A percentile compares a stretch with the other conserved stretches of the same genome.
Conservation (phyloP, 768 basidiomycete genomes). For the Erythrobasidium yunnanense region DNA sequence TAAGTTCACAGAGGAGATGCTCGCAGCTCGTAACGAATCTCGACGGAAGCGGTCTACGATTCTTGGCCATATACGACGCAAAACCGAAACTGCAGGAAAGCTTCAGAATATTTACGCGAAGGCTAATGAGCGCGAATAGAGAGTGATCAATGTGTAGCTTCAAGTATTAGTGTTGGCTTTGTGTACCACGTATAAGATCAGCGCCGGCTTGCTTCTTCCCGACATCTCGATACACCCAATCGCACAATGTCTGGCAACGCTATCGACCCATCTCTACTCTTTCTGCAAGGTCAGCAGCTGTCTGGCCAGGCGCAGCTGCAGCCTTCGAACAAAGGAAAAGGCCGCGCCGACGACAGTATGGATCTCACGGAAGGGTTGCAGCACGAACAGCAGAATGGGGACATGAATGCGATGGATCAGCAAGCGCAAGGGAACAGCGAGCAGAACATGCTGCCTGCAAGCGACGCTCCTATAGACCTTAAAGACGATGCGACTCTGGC, state of each 20-base stretch:
- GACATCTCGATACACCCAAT: not conserved
- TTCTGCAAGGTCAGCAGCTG: conserved; percentile 16
- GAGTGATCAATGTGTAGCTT: too few relatives aligned
- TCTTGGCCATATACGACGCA: not conserved
- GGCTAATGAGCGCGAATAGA: too few relatives aligned
- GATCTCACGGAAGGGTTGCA: not conserved
- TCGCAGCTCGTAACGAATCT: not conserved
- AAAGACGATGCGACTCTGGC: conserved; percentile 5
- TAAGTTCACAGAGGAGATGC: not conserved
- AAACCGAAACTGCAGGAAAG: not conserved
- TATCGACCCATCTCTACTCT: conserved; percentile 28
- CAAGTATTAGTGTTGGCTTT: too few relatives aligned
- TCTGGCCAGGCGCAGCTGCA: not conserved
- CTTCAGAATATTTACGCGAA: too few relatives aligned
- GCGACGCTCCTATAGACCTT: not conserved
- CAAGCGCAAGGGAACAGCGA: not conserved
- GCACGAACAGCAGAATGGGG: not conserved
- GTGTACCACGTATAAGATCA: too few relatives aligned
- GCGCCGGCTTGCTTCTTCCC: not conserved
- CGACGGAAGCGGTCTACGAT: not conserved
- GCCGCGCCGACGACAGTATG: not conserved
- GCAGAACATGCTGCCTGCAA: not conserved
- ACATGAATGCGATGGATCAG: too few relatives aligned
- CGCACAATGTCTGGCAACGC: conserved; percentile 8
- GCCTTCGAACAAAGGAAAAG: not conserved